phyloP scores from a whole-genome alignment of 345 rosid species.

The Kandelia obovata region DNA sequence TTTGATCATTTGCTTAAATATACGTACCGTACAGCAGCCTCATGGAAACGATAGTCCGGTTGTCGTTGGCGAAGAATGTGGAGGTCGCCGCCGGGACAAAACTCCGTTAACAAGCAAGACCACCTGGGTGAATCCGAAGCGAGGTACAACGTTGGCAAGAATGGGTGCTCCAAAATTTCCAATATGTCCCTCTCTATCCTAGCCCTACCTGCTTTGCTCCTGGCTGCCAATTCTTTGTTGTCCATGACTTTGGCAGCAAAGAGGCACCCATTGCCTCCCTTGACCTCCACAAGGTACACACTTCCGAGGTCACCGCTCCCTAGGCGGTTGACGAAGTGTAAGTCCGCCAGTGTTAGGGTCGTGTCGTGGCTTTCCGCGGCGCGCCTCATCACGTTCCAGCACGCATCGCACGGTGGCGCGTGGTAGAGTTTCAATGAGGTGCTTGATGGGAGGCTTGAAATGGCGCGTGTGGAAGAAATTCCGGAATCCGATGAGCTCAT shows the following conservation, averaged over 20 bases:
- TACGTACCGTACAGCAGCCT: slow-evolving; percentile 65
- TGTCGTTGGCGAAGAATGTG: slow-evolving; percentile 72
- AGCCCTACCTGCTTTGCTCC: slow-evolving; percentile 69
- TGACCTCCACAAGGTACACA: slow-evolving; percentile 70
- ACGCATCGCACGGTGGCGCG: slow-evolving; percentile 46
- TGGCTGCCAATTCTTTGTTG: slow-evolving; percentile 51
- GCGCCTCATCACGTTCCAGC: slow-evolving; percentile 51
- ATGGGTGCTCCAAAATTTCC: slow-evolving; percentile 75
- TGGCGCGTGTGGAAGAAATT: slow-evolving; percentile 18
- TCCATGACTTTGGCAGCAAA: slow-evolving; percentile 90
- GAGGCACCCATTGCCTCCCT: slow-evolving; percentile 47
- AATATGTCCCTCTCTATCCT: slow-evolving; percentile 66
- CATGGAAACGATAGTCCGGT: slow-evolving; percentile 57
- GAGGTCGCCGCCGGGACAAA: slow-evolving; percentile 86
- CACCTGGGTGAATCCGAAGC: slow-evolving; percentile 64
- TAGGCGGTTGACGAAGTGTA: slow-evolving; percentile 59
- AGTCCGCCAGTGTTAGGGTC: slow-evolving; percentile 42
- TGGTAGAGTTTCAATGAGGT: slow-evolving; percentile 31
- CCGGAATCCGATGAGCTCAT: slow-evolving; percentile 43
- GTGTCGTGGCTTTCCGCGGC: slow-evolving; percentile 18
- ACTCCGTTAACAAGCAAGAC: slow-evolving; percentile 73
- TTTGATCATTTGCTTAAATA: not conserved
- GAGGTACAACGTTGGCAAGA: slow-evolving; percentile 71
- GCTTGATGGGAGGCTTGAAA: slow-evolving; percentile 21
- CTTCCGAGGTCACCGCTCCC: slow-evolving; percentile 95